Evolutionary conservation across 1,284 basidiomycete genomes (phyloP).

Genomic region (Phlebopus sp.): DNA sequence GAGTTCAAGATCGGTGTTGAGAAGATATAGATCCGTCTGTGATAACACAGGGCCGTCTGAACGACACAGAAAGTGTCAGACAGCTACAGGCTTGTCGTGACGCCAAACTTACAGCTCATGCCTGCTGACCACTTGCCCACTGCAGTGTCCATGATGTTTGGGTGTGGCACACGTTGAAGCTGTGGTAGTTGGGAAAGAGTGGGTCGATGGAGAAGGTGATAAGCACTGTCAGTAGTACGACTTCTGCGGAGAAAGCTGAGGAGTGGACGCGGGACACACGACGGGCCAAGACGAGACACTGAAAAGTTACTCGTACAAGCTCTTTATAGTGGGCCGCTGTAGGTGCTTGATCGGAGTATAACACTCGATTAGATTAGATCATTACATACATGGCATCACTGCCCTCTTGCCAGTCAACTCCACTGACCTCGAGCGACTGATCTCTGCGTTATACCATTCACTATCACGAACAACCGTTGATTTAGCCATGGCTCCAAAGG

Average conservation of each 20-base stretch:
- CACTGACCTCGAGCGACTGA: not conserved
- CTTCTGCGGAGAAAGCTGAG: not conserved
- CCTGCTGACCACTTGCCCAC: constrained; percentile 32
- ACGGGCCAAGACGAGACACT: not conserved
- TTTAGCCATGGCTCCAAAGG: constrained; percentile 75
- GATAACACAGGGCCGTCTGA: constrained; percentile 74
- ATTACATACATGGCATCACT: constrained; percentile 14
- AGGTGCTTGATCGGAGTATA: constrained; percentile 5
- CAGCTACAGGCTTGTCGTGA: not conserved
- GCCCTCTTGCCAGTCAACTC: not conserved
- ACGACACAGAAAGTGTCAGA: not conserved
- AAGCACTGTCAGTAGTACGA: constrained; percentile 4
- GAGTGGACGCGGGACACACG: not conserved
- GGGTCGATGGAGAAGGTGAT: not conserved
- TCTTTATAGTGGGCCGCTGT: constrained; percentile 12
- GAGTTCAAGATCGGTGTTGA: constrained; percentile 62
- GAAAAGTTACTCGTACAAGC: constrained; percentile 2
- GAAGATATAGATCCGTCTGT: constrained; percentile 73
- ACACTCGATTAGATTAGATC: constrained; percentile 30
- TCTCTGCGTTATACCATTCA: not conserved
- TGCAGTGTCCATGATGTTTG: constrained; percentile 24
- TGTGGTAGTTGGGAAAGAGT: not conserved
- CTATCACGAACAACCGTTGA: not conserved
- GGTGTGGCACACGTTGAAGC: constrained; percentile 1
- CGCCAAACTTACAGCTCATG: constrained; percentile 26